Evolutionary conservation across 306 rosid species (phyloP).

Genomic region (Gleditsia sinensis): DNA sequence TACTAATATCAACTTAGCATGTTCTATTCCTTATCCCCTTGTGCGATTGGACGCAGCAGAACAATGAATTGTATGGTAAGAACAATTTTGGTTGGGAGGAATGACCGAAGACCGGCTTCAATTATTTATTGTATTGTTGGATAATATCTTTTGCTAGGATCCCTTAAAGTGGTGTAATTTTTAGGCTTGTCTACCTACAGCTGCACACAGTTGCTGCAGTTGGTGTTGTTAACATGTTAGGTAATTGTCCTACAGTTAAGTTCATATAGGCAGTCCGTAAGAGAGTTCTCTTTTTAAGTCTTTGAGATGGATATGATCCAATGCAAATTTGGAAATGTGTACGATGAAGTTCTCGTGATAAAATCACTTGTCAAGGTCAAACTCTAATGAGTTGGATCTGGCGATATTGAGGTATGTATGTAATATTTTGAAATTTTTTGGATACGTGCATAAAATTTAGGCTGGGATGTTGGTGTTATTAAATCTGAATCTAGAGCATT

Average conservation of each 20-base stretch:
- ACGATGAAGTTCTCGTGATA: neutral
- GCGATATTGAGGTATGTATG: no score
- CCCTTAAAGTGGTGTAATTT: neutral
- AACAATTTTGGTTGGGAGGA: conserved; percentile 18
- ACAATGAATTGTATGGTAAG: neutral
- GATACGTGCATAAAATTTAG: no score
- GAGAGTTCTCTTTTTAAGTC: neutral
- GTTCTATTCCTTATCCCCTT: conserved; percentile 21
- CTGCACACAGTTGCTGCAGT: neutral
- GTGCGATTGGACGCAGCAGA: conserved; percentile 24
- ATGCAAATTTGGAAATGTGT: neutral
- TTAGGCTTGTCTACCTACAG: neutral
- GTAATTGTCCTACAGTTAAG: neutral
- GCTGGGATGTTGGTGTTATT: no score
- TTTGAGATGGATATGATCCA: neutral
- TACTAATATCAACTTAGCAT: conserved; percentile 26
- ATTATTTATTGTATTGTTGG: neutral
- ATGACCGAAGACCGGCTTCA: conserved; percentile 25
- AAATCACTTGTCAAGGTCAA: neutral
- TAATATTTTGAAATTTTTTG: no score
- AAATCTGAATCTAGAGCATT: no score
- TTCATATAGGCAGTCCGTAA: neutral
- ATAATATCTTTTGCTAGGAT: neutral
- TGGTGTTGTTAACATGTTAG: neutral
- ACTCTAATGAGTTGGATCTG: no score